phyloP scores from a whole-genome alignment of 257 asterid genomes.

The Plectranthus barbatus region DNA sequence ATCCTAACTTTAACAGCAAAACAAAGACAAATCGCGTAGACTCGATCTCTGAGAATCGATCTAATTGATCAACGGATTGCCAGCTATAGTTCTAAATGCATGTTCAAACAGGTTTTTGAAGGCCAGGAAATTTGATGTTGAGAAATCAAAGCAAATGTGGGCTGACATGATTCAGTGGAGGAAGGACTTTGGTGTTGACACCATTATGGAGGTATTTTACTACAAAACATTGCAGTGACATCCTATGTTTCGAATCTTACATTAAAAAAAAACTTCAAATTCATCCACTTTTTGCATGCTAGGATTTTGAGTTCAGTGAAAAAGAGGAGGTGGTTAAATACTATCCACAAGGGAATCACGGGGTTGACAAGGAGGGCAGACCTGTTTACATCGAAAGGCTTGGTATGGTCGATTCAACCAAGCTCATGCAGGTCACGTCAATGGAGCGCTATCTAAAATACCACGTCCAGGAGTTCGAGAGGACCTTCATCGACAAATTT shows the following conservation, averaged over 20 bases:
- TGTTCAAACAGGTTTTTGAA: slow-evolving; percentile 54
- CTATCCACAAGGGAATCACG: slow-evolving; percentile 98
- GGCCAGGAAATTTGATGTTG: slow-evolving; percentile 86
- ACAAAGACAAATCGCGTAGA: too few species aligned
- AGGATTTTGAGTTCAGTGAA: slow-evolving; percentile 85
- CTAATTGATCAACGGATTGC: too few species aligned
- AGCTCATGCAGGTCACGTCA: slow-evolving; percentile 82
- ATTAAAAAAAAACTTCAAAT: too few species aligned
- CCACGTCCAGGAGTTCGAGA: slow-evolving; percentile 91
- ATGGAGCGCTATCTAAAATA: slow-evolving; percentile 79
- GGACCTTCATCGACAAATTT: slow-evolving; percentile 72
- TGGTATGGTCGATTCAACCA: slow-evolving; percentile 76
- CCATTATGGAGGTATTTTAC: slow-evolving; percentile 59
- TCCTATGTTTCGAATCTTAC: too few species aligned
- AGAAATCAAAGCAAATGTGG: slow-evolving; percentile 98
- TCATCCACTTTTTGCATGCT: not conserved
- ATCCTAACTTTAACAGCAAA: too few species aligned
- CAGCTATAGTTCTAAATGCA: not conserved
- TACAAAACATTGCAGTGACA: not conserved
- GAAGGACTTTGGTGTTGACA: slow-evolving; percentile 81
- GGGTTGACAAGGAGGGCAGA: slow-evolving; percentile 86
- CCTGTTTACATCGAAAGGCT: slow-evolving; percentile 84
- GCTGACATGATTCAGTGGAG: slow-evolving; percentile 94
- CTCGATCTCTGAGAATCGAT: too few species aligned
- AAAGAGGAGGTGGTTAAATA: slow-evolving; percentile 71